Evolutionary conservation across 1,284 basidiomycete species (phyloP).

Genomic region (Pseudozyma hubeiensis): DNA sequence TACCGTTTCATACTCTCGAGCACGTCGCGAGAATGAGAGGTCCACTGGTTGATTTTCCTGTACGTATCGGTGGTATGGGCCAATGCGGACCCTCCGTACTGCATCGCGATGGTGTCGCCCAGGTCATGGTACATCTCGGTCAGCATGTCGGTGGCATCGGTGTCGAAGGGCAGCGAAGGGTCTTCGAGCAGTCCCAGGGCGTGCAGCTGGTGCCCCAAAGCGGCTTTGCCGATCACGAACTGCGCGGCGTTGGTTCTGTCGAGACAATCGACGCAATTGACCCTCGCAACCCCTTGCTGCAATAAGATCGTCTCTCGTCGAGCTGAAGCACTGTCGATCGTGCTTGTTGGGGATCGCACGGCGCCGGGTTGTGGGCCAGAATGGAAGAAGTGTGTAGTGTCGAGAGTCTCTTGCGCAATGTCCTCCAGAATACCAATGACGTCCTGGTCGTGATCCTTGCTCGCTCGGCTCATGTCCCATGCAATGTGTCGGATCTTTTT

Average conservation of each 20-base stretch:
- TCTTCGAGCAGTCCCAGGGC: conserved; percentile 81
- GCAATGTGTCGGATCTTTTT: conserved; percentile 91
- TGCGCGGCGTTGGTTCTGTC: conserved; percentile 95
- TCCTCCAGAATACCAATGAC: conserved; percentile 96
- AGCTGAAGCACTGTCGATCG: conserved; percentile 4
- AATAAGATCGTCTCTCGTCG: conserved; percentile 74
- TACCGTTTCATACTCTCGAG: conserved; percentile 96
- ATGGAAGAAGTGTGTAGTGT: conserved; percentile 94
- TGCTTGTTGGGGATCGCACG: conserved; percentile 4
- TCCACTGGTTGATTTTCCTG: conserved; percentile 91
- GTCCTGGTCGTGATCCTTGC: conserved; percentile 86
- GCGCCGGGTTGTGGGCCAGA: conserved; percentile 69
- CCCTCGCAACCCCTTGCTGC: conserved; percentile 82
- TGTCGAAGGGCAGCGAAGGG: conserved; percentile 89
- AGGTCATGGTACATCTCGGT: conserved; percentile 94
- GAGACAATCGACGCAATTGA: conserved; percentile 84
- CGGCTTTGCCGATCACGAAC: conserved; percentile 96
- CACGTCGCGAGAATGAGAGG: conserved; percentile 95
- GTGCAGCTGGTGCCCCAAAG: conserved; percentile 93
- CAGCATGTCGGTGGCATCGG: conserved; percentile 94
- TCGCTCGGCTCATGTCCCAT: conserved; percentile 82
- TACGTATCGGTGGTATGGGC: conserved; percentile 98
- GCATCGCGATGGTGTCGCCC: conserved; percentile 83
- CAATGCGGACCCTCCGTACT: conserved; percentile 79
- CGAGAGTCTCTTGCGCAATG: conserved; percentile 91